phyloP scores from a whole-genome alignment of 805 yeast genomes.

The Myxozyma udenii region DNA sequence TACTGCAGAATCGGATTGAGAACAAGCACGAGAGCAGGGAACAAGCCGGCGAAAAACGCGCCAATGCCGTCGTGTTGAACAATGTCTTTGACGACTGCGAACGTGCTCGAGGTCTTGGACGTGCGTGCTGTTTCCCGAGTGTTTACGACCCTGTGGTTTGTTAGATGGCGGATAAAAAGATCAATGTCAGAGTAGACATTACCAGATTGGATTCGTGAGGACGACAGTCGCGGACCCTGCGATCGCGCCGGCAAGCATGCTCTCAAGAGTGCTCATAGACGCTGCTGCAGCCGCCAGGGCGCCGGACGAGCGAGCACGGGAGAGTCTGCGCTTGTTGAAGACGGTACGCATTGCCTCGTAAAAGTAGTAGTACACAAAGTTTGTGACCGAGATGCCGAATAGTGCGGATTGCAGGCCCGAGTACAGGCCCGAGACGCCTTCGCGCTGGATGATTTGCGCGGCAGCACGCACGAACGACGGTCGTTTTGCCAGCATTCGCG shows the following conservation, averaged over 20 bases:
- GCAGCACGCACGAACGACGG: slow-evolving; percentile 43
- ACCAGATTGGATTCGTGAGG: slow-evolving; percentile 89
- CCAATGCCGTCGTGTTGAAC: slow-evolving; percentile 65
- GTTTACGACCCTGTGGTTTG: slow-evolving; percentile 54
- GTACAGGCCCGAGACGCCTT: slow-evolving; percentile 69
- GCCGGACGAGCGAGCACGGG: slow-evolving; percentile 31
- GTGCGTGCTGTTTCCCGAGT: slow-evolving; percentile 73
- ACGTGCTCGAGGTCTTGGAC: slow-evolving; percentile 42
- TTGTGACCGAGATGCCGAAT: slow-evolving; percentile 79
- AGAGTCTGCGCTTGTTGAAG: slow-evolving; percentile 8
- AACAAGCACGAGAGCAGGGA: slow-evolving; percentile 84
- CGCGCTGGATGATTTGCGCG: slow-evolving; percentile 49
- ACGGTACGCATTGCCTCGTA: slow-evolving; percentile 61
- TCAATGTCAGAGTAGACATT: neutral
- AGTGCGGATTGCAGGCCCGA: slow-evolving; percentile 86
- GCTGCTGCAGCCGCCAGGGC: slow-evolving; percentile 40
- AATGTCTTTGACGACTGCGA: slow-evolving; percentile 59
- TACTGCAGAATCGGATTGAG: slow-evolving; percentile 88
- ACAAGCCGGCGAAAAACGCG: slow-evolving; percentile 77
- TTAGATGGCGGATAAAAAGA: neutral
- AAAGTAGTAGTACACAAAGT: slow-evolving; percentile 85
- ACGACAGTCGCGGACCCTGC: slow-evolving; percentile 85
- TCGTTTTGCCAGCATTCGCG: slow-evolving; percentile 2
- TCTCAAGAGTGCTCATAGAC: slow-evolving; percentile 53
- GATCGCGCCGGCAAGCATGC: slow-evolving; percentile 73